Evolutionary conservation across 164 flowering plant genomes (phyloP).

Genomic region (Piper betle): DNA sequence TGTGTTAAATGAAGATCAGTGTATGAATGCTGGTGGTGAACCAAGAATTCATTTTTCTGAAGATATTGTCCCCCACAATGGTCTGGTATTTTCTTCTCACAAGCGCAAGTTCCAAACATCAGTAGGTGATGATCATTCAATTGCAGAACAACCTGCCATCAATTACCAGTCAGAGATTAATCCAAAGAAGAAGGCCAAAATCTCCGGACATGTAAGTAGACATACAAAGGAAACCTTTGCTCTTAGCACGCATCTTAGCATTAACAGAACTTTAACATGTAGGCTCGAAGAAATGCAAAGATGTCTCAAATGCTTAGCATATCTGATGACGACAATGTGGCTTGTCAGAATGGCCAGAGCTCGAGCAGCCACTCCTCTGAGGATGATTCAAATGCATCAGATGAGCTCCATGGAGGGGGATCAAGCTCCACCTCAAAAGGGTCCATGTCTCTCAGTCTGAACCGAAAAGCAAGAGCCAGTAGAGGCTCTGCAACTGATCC

Average conservation of each 20-base stretch:
- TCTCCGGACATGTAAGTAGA: constrained; percentile 33
- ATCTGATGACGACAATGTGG: constrained; percentile 16
- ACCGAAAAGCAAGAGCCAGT: constrained; percentile 54
- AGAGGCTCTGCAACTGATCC: constrained; percentile 84
- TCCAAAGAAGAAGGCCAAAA: constrained; percentile 39
- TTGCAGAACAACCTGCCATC: constrained; percentile 7
- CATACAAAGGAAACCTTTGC: background rate
- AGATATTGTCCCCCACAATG: constrained; percentile 7
- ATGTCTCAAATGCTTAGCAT: constrained; percentile 23
- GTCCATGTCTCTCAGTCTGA: constrained; percentile 17
- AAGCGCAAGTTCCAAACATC: constrained; percentile 12
- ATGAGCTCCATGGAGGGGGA: constrained; percentile 26
- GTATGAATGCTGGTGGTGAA: constrained; percentile 14
- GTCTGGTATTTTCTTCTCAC: constrained; percentile 4
- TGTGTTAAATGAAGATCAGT: constrained; percentile 21
- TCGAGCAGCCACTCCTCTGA: constrained; percentile 52
- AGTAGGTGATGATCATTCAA: background rate
- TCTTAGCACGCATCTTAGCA: background rate
- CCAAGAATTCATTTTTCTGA: constrained; percentile 8
- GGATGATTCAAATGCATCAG: constrained; percentile 48
- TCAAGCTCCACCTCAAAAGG: constrained; percentile 16
- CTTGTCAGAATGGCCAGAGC: constrained; percentile 16
- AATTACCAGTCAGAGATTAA: constrained; percentile 6
- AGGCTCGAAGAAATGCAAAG: constrained; percentile 35
- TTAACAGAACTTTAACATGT: constrained; percentile 6